Evolutionary conservation across 2,329 filamentous ascomycete genomes (phyloP).

Genomic region (Neodidymelliopsis sp.): DNA sequence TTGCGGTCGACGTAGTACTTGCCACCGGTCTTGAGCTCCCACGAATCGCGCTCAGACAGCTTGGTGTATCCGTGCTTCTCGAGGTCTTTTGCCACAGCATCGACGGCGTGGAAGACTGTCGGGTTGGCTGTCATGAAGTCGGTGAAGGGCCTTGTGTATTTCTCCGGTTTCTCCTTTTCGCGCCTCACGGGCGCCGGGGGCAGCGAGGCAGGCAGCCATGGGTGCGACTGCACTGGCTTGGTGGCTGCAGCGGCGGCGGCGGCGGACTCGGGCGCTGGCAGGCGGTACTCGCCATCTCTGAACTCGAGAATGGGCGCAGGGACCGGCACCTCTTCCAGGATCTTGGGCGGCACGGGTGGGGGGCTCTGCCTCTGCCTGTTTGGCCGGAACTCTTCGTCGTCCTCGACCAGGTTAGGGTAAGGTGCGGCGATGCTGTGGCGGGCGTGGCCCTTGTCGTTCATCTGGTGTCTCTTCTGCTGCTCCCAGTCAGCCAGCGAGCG

Average conservation of each 20-base stretch:
- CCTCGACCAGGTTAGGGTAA: conserved; percentile 42
- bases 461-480: conserved; percentile 18
- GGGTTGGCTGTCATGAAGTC: conserved; percentile 89
- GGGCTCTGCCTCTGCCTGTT: conserved; percentile 33
- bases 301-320: conserved; percentile 17
- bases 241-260: too few species aligned
- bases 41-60: conserved; percentile 80
- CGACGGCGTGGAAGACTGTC: conserved; percentile 90
- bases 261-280: conserved; percentile 7
- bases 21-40: conserved; percentile 81
- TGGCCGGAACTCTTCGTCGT: conserved; percentile 40
- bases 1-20: conserved; percentile 92
- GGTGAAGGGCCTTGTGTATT: conserved; percentile 82
- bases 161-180: conserved; percentile 41
- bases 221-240: conserved; percentile 23
- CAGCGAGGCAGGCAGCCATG: conserved; percentile 23
- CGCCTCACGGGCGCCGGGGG: conserved; percentile 21
- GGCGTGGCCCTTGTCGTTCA: conserved; percentile 17
- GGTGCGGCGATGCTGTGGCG: conserved; percentile 43
- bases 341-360: conserved; percentile 50
- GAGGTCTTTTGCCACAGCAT: conserved; percentile 77
- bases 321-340: conserved; percentile 26
- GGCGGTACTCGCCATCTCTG: conserved; percentile 15
- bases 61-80: conserved; percentile 75
- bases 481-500: conserved; percentile 29